A percentile compares a stretch with the other conserved stretches of the same genome.
phyloP scores from a whole-genome alignment of 2,329 filamentous ascomycete genomes.

The Calonectria pteridis region DNA sequence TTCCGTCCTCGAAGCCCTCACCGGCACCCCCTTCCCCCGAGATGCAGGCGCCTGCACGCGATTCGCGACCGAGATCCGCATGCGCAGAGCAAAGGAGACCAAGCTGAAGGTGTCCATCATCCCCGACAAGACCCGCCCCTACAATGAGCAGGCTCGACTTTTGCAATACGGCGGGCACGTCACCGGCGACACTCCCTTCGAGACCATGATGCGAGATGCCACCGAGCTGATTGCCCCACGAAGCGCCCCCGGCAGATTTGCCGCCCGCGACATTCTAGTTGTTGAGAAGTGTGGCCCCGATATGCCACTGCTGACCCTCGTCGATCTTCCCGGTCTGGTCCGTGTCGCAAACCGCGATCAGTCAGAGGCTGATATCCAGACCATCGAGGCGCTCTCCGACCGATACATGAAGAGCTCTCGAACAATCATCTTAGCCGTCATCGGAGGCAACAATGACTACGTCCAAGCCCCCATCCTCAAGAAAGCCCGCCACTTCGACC shows the following conservation, averaged over 20 bases:
- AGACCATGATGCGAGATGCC: constrained; percentile 63
- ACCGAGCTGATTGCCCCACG: constrained; percentile 64
- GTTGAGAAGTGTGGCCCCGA: constrained; percentile 71
- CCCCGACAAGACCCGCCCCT: constrained; percentile 62
- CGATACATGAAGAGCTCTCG: constrained; percentile 68
- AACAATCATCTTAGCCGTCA: constrained; percentile 67
- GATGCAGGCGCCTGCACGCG: constrained; percentile 72
- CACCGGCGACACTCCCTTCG: constrained; percentile 59
- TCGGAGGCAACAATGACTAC: constrained; percentile 68
- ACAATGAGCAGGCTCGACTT: constrained; percentile 61
- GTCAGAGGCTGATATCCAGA: constrained; percentile 63
- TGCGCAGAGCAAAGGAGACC: constrained; percentile 61
- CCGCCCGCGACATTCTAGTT: constrained; percentile 66
- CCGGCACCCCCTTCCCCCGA: constrained; percentile 70
- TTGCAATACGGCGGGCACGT: constrained; percentile 62
- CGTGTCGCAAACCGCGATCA: constrained; percentile 66
- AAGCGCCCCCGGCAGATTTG: constrained; percentile 64
- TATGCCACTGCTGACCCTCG: constrained; percentile 70
- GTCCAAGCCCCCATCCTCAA: constrained; percentile 65
- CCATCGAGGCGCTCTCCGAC: constrained; percentile 64
- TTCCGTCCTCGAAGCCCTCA: constrained; percentile 73
- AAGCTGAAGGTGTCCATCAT: constrained; percentile 66
- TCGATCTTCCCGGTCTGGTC: constrained; percentile 72
- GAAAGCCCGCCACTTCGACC: constrained; percentile 64
- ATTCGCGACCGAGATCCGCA: constrained; percentile 70